Base-by-base conservation (phyloP, 768 basidiomycete species). In the Tricholoma furcatifolium region DNA sequence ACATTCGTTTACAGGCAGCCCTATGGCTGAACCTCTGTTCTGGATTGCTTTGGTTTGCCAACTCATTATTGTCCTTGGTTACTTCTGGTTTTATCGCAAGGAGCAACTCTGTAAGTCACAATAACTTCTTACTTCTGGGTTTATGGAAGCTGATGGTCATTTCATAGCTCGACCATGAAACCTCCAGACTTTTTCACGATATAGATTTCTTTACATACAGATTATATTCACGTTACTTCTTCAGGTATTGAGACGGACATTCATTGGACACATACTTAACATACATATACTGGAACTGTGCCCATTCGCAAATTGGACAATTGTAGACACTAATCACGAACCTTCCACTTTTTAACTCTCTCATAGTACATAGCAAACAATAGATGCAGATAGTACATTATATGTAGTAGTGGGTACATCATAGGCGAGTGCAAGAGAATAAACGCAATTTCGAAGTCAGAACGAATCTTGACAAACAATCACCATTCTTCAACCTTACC, bases 31-130 rank as follows among this genome's bases (percentile, higher is more conserved):
- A 14, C 85, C 91, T 50, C 78, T 89, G 41, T 96, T 96, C 77
- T 96, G 93, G 93, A 70, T 94, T 46, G 91, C 91, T 42, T 74
- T 91, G 50, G 61, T 83, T 6, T 89, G 84, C 66, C 91, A 93
- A 66, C 64, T 96, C 49, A 68, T 93, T 59, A 93, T 96, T 64
- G 91, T 95, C 53, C 70, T 86, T 55, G 93, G 93, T 18, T 96
- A 96, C 74, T 93, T 94, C 77, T 91, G 91, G 91, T 95, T 96
- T 82, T 96, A 95, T 72, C 85, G 93, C 69, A 93, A 92, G 73
- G 93, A 96, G 71, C 93, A 96, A 67, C 81, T 96, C 55, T 70
- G 88, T 89, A 66, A 47, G 88, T 76, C 23, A 42, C n/a, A 11
- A 46, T 30, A n/a, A 12, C 23, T 43, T 40, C 34, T 11, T n/a